phyloP scores from a whole-genome alignment of 306 rosid genomes.

The Psophocarpus tetragonolobus region DNA sequence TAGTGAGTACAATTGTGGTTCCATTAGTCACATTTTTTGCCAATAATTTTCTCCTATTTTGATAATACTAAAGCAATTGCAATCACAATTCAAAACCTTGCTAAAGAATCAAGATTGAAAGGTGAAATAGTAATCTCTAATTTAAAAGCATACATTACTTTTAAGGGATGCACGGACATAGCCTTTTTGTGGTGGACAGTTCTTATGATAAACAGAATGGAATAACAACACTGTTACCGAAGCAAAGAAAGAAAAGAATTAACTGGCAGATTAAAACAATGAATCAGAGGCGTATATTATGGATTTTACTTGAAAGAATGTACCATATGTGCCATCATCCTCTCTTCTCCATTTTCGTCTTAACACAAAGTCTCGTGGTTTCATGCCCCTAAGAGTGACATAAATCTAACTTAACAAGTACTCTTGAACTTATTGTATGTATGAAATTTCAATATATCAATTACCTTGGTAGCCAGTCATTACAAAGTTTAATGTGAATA shows the following conservation, averaged over 20 bases:
- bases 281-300: not conserved
- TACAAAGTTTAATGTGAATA: constrained; percentile 58
- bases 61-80: not conserved
- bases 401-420: not conserved
- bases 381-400: constrained; percentile 72
- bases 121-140: constrained; percentile 2
- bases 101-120: not conserved
- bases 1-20: not conserved
- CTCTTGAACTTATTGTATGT: not conserved
- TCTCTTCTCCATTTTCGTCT: constrained; percentile 88
- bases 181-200: constrained; percentile 64
- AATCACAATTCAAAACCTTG: not conserved
- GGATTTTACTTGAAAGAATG: not conserved
- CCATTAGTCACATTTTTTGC: not conserved
- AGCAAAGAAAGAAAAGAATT: constrained; percentile 26
- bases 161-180: constrained; percentile 84
- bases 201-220: constrained; percentile 73
- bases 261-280: constrained; percentile 7
- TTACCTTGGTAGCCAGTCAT: constrained; percentile 81
- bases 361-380: constrained; percentile 69
- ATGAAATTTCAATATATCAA: not conserved
- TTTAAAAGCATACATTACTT: constrained; percentile 73
- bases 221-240: constrained; percentile 63
- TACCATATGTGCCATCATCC: constrained; percentile 93
- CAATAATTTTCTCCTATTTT: not conserved